Percentiles rank a stretch among this genome's conserved stretches.
These are phyloP conservation scores for Eurotiales sp. DNA, from an alignment of 2,329 filamentous ascomycete species.

Conservation along the genomic window DNA sequence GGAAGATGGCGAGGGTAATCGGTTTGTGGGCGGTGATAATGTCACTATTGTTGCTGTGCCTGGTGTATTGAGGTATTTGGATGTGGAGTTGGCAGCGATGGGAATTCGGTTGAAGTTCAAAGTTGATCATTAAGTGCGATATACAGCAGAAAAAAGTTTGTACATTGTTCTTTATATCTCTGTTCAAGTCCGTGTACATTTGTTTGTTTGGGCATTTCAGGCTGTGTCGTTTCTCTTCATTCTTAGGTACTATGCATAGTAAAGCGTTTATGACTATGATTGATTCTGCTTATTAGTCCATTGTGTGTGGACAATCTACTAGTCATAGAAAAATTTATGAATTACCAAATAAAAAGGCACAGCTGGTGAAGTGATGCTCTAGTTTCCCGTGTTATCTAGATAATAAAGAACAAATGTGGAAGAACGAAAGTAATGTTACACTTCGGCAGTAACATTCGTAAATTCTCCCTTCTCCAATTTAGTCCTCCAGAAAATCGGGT, in stretches of 20 bases:
- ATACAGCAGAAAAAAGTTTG: neutral
- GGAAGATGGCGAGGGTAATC: slow-evolving; percentile 83
- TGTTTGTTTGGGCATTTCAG: neutral
- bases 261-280: slow-evolving; percentile 5
- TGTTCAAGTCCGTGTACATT: neutral
- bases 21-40: slow-evolving; percentile 84
- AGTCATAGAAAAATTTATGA: too few relatives aligned
- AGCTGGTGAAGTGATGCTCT: neutral
- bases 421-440: slow-evolving; percentile 37
- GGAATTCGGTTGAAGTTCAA: slow-evolving; percentile 92
- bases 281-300: neutral
- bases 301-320: too few relatives aligned
- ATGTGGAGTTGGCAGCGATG: slow-evolving; percentile 95
- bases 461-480: slow-evolving; percentile 99
- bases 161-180: neutral
- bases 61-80: slow-evolving; percentile 85
- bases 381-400: neutral
- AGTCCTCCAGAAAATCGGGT: slow-evolving; percentile 99
- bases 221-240: neutral
- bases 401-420: neutral
- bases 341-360: too few relatives aligned
- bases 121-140: slow-evolving; percentile 53
- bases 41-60: slow-evolving; percentile 90
- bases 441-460: slow-evolving; percentile 80
- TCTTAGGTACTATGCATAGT: slow-evolving; percentile 7